Evolutionary conservation across 129 eudicot genomes (phyloP).

Genomic region (Flaveria brownii): DNA sequence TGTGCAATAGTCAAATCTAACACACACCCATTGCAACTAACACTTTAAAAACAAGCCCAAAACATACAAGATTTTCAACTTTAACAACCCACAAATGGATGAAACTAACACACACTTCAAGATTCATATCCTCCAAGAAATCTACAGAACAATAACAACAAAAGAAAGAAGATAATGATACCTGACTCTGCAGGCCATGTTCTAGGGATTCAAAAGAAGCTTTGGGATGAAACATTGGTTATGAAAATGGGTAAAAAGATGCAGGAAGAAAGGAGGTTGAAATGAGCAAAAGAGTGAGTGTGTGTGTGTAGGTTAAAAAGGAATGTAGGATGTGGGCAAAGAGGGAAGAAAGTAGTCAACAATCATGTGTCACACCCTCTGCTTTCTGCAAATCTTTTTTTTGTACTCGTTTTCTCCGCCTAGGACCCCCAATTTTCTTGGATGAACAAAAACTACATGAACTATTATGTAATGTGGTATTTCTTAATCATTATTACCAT

Average conservation of each 20-base stretch:
- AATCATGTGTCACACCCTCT: slow-evolving; percentile 28
- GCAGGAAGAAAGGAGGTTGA: slow-evolving; percentile 35
- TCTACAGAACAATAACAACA: neutral
- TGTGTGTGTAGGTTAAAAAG: slow-evolving; percentile 28
- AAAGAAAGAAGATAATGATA: slow-evolving; percentile 15
- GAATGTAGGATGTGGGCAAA: slow-evolving; percentile 34
- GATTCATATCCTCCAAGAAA: slow-evolving; percentile 13
- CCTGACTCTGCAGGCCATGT: slow-evolving; percentile 43
- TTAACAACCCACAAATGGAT: slow-evolving; percentile 5
- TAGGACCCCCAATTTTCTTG: slow-evolving; percentile 32
- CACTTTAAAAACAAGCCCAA: neutral
- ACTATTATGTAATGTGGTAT: neutral
- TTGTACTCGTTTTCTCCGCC: slow-evolving; percentile 28
- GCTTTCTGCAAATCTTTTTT: slow-evolving; percentile 14
- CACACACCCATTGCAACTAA: slow-evolving; percentile 25
- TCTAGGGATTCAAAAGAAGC: slow-evolving; percentile 41
- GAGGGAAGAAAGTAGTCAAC: slow-evolving; percentile 26
- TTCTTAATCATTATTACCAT: neutral
- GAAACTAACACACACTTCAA: neutral
- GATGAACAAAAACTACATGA: slow-evolving; percentile 32
- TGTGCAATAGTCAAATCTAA: slow-evolving; percentile 9
- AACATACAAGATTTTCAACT: slow-evolving; percentile 6
- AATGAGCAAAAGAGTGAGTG: slow-evolving; percentile 40
- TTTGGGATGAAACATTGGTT: slow-evolving; percentile 40
- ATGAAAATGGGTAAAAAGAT: neutral